A percentile compares a stretch with the other conserved stretches of the same genome.
Evolutionary conservation across 805 yeast species (phyloP).

Genomic region (Osmozyma mogii): DNA sequence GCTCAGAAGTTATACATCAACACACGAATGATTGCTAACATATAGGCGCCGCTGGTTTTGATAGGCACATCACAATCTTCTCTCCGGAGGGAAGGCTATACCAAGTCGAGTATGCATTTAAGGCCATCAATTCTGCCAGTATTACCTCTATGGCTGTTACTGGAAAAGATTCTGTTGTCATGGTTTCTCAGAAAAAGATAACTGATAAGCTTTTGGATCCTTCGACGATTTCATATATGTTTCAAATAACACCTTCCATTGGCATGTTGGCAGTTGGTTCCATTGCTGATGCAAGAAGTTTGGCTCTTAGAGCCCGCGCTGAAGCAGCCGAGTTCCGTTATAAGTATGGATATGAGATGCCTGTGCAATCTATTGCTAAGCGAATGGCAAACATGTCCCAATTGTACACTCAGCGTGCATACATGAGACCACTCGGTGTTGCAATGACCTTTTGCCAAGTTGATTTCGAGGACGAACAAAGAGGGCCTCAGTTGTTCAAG

Average conservation of each 20-base stretch:
- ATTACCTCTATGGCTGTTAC: conserved; percentile 82
- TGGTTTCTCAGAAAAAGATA: conserved; percentile 91
- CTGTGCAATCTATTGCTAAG: conserved; percentile 85
- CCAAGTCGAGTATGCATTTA: conserved; percentile 97
- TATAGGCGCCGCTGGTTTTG: conserved; percentile 85
- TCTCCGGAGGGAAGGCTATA: conserved; percentile 97
- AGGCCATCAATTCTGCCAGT: conserved; percentile 89
- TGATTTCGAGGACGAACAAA: conserved; percentile 63
- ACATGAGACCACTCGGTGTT: conserved; percentile 97
- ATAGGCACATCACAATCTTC: conserved; percentile 96
- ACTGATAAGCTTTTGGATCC: conserved; percentile 93
- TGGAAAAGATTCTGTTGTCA: conserved; percentile 80
- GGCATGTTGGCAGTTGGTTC: conserved; percentile 95
- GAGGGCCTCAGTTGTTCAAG: conserved; percentile 84
- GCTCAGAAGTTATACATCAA: too few relatives aligned
- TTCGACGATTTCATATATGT: conserved; percentile 75
- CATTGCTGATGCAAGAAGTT: conserved; percentile 90
- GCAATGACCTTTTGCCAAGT: conserved; percentile 81
- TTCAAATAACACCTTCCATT: conserved; percentile 68
- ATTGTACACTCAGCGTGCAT: conserved; percentile 94
- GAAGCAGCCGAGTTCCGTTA: conserved; percentile 95
- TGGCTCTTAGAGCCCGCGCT: conserved; percentile 83
- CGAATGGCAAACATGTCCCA: conserved; percentile 95
- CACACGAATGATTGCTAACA: conserved; percentile 30
- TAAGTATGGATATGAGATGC: conserved; percentile 95